Evolutionary conservation across 2,329 filamentous ascomycete genomes (phyloP).

Genomic region (Endothia cerciana): DNA sequence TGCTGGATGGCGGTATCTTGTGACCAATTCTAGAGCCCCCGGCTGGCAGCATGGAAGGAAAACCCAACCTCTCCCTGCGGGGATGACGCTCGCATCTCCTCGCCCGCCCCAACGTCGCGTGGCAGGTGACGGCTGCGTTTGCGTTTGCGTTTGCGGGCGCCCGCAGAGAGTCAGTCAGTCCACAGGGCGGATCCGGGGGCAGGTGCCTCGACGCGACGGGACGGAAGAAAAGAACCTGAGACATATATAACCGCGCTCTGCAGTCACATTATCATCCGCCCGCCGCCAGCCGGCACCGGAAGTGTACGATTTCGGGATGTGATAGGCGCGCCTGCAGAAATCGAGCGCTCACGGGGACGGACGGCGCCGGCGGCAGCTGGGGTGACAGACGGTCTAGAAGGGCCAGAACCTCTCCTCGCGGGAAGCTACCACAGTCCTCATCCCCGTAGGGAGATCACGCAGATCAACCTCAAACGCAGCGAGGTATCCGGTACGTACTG

Average conservation of each 20-base stretch:
- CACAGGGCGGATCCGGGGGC: not conserved
- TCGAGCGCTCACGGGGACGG: not conserved
- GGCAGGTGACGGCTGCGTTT: not conserved
- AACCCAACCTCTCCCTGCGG: not conserved
- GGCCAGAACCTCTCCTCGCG: not conserved
- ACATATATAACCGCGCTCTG: not conserved
- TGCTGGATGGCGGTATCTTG: slow-evolving; percentile 1
- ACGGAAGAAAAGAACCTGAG: not conserved
- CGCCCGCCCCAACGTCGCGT: not conserved
- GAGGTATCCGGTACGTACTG: not conserved
- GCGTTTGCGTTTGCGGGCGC: not conserved
- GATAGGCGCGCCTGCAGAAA: slow-evolving; percentile 1
- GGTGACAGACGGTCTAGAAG: not conserved
- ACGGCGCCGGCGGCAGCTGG: not conserved
- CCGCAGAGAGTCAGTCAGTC: not conserved
- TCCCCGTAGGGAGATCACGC: not conserved
- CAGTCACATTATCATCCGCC: not conserved
- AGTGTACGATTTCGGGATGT: not conserved
- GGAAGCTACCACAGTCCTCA: not conserved
- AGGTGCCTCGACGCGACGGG: not conserved
- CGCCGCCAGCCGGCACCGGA: not conserved
- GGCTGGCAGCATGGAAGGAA: not conserved
- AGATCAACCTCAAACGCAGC: not conserved
- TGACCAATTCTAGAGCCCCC: not conserved
- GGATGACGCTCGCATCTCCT: too few relatives aligned